Evolutionary conservation across 352 stramenopile genomes (phyloP), one percentile per base, ranked within the genome.

Genomic region (Globisporangium polare): DNA sequence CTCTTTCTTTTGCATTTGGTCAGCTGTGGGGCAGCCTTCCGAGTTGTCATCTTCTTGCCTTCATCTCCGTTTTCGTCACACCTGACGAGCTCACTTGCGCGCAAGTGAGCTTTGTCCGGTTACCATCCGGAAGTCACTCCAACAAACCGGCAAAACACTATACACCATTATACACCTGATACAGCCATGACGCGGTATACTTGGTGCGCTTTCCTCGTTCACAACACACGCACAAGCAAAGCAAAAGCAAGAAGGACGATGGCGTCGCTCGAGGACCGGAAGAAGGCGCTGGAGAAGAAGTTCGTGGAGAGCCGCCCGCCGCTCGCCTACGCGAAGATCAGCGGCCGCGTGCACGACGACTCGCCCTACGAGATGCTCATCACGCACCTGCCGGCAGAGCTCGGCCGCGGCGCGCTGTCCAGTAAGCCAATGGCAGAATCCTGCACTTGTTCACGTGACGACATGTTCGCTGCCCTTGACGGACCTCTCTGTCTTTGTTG

Each of bases 321-420:
- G 42, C 75, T 94, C 52, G 86, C 86, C 54, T 94, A 90, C 59
- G 86, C 86, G 52, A 93, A 93, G 65, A 71, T 94, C 9, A 73
- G 60, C 26, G 86, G 86, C 2, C 78, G 77, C 24, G 60, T 91
- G 22, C 62, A 74, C 15, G 86, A 89, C 13, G 77, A 91, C 55
- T 53, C 68, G 57, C 69, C 76, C 27, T 92, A 92, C 37, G 83
- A 94, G 56, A 85, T 83, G 69, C 71, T 93, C 20, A 63, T 94
- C 45, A 94, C 86, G 51, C 79, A 90, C 46, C 62, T 94, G 57
- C 85, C 85, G 7, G 78, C 76, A 13, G 80, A 92, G 66, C 72
- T 94, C 17, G 86, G 86, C 5, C 83, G 86, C 35, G 86, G 86
- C 0, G 73, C 74, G 17, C 35, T 83, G 5, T 68, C 67, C 26